Evolutionary conservation across 2,329 filamentous ascomycete genomes (phyloP), one percentile per base, ranked within the genome.

Genomic region (Dendrostoma leiphaemia): DNA sequence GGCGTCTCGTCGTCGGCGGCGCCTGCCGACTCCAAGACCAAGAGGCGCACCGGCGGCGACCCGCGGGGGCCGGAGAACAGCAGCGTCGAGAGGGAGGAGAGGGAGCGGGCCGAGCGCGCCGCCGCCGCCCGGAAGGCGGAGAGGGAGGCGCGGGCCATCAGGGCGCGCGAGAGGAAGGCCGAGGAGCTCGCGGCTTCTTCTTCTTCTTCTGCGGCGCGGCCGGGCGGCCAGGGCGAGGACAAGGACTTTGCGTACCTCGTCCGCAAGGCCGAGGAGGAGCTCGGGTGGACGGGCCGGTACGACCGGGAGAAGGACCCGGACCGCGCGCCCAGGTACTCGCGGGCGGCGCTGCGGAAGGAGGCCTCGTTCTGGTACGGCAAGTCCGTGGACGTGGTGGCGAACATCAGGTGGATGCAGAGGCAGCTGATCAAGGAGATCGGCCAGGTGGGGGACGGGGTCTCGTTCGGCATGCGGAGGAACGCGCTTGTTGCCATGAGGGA

Each of bases 241-340:
- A 48, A 48, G 53, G 37, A 35, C n/a, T 56, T 52, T 21, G 12
- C 48, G 12, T 52, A 47, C 26, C 15, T 56, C 17, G 48, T 56
- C 12, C 43, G 44, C 17, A 43, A 29, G 23, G 44, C 28, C 2
- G 49, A 52, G 48, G 53, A 31, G 43, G 48, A 52, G 9, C 23
- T 56, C 4, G 43, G 53, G 6, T 35, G 48, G 35, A 48, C 24
- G 24, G 48, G 50, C 17, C 19, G 41, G 23, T 35, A 15, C 17
- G 48, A 28, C 10, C 19, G 23, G 3, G 48, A 37, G 45, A 24
- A 24, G 31, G 32, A 50, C 3, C 29, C 35, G 21, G 41, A 48
- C 32, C 15, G n/a, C n/a, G n/a, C 9, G 29, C 35, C 31, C 8
- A 9, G 29, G n/a, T 44, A 31, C 41, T 52, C 53, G 3, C 35